Conservation (phyloP, 179 eudicot genomes). For the Spinacia oleracea region DNA sequence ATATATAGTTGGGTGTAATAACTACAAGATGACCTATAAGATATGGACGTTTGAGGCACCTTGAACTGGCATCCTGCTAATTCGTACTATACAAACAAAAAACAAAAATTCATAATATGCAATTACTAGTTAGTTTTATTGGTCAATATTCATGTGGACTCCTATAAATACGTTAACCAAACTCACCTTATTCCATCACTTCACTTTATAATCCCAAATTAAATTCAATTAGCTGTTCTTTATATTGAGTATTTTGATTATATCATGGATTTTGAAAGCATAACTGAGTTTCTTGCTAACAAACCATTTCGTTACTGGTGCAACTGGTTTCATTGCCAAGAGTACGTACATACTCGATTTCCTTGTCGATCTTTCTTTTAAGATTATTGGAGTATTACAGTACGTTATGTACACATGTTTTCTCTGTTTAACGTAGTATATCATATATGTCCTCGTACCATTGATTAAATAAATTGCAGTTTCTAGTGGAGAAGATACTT, state of each 20-base stretch:
- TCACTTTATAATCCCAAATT: not conserved
- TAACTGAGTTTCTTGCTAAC: not conserved
- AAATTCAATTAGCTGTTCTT: not conserved
- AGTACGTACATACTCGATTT: not conserved
- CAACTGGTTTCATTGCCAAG: constrained; percentile 1
- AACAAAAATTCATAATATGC: too few relatives aligned
- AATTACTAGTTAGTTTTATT: too few relatives aligned
- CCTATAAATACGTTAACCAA: not conserved
- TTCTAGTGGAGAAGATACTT: constrained; percentile 60
- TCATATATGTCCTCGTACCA: not conserved
- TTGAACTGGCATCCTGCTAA: too few relatives aligned
- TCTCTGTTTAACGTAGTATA: not conserved
- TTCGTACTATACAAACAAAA: too few relatives aligned
- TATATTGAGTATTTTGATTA: not conserved
- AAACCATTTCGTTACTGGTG: not conserved
- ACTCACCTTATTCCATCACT: not conserved
- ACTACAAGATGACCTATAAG: too few relatives aligned
- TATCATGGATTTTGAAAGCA: constrained; percentile 3
- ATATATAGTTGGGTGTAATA: too few relatives aligned
- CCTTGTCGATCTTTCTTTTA: too few relatives aligned
- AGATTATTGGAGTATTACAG: too few relatives aligned
- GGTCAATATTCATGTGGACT: too few relatives aligned
- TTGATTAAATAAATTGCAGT: constrained; percentile 35
- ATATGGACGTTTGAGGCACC: too few relatives aligned
- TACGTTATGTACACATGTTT: too few relatives aligned